Evolutionary conservation across 495 filamentous ascomycete genomes (phyloP).

Genomic region (Hypomontagnella submonticulosa): DNA sequence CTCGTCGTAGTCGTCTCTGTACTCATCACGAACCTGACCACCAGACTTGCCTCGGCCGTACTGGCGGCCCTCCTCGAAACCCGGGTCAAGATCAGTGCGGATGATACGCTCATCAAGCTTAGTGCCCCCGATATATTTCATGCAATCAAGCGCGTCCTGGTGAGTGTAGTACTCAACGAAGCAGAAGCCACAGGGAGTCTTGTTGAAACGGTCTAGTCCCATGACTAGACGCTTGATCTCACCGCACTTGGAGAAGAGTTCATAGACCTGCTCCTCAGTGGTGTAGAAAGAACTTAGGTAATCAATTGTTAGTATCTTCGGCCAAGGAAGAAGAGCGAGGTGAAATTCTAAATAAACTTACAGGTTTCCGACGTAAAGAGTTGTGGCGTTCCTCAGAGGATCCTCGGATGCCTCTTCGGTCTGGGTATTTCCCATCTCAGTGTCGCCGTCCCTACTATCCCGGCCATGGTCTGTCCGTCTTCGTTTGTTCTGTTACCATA

Average conservation of each 20-base stretch:
- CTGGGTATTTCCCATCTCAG: slow-evolving; percentile 57
- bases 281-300: slow-evolving; percentile 93
- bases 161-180: slow-evolving; percentile 99
- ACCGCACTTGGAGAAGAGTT: slow-evolving; percentile 95
- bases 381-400: slow-evolving; percentile 85
- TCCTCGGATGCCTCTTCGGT: slow-evolving; percentile 70
- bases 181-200: slow-evolving; percentile 98
- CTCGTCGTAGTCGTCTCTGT: slow-evolving; percentile 94
- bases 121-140: slow-evolving; percentile 99
- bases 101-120: slow-evolving; percentile 98
- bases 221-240: slow-evolving; percentile 99
- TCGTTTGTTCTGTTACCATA: slow-evolving; percentile 64
- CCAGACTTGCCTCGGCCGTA: slow-evolving; percentile 92
- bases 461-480: slow-evolving; percentile 70
- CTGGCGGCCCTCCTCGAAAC: slow-evolving; percentile 94
- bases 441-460: slow-evolving; percentile 67
- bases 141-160: slow-evolving; percentile 92
- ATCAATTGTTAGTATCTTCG: background rate
- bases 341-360: slow-evolving; percentile 57
- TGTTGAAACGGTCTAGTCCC: slow-evolving; percentile 95
- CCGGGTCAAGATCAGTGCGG: slow-evolving; percentile 94
- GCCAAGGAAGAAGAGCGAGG: slow-evolving; percentile 1
- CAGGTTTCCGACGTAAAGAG: slow-evolving; percentile 98
- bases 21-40: slow-evolving; percentile 97
- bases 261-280: slow-evolving; percentile 98